Conservation (phyloP, 2,329 filamentous ascomycete genomes). For the Aspergillus glaucus region DNA sequence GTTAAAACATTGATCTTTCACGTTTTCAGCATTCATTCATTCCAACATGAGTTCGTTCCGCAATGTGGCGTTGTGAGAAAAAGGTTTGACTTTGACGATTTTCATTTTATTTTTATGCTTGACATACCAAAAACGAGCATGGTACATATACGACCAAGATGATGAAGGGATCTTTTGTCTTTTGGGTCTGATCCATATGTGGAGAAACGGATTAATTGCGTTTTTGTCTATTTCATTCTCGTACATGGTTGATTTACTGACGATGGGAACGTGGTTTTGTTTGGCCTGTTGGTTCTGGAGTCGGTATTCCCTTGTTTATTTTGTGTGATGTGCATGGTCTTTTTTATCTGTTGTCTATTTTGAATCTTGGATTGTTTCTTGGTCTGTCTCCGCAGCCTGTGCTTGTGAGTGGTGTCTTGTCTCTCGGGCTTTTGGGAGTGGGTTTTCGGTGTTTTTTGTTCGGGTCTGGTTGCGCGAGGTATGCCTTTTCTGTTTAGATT, state of each 20-base stretch:
- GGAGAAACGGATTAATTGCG: constrained; percentile 14
- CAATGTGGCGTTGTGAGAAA: constrained; percentile 23
- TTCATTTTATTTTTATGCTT: constrained; percentile 11
- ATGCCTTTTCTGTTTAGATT: not conserved
- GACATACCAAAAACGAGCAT: constrained; percentile 22
- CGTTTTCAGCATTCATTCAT: constrained; percentile 6
- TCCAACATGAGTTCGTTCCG: constrained; percentile 14
- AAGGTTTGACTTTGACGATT: constrained; percentile 2
- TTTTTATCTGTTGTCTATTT: constrained; percentile 4
- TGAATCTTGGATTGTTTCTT: not conserved
- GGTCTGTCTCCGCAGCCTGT: not conserved
- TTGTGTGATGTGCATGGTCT: constrained; percentile 8
- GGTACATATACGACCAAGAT: constrained; percentile 26
- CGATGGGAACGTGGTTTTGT: constrained; percentile 16
- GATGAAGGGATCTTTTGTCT: constrained; percentile 16
- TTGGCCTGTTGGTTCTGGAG: constrained; percentile 26
- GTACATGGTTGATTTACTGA: constrained; percentile 25
- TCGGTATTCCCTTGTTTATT: constrained; percentile 19
- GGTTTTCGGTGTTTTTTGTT: not conserved
- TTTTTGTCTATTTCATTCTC: constrained; percentile 2
- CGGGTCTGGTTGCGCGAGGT: not conserved
- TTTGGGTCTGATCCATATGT: constrained; percentile 15
- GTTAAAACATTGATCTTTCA: constrained; percentile 46
- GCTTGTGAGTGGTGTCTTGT: not conserved
- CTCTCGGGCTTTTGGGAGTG: not conserved